phyloP scores from a whole-genome alignment of 2,329 filamentous ascomycete genomes.

The Botrytis fabae region DNA sequence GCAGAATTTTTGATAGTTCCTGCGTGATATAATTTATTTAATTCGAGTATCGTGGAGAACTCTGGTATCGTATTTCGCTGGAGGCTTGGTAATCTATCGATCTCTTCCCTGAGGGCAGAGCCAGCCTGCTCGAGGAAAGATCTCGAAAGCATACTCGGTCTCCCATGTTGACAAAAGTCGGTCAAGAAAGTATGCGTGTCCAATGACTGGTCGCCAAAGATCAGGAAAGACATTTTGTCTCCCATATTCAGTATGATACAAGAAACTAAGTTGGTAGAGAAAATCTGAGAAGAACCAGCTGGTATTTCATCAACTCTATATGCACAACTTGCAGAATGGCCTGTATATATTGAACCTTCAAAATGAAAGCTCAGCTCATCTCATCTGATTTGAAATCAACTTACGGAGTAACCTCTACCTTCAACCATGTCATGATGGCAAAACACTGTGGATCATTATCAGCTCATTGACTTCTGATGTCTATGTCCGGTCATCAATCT shows the following conservation, averaged over 20 bases:
- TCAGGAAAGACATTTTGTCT: slow-evolving; percentile 53
- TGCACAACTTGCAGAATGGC: slow-evolving; percentile 6
- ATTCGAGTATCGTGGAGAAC: slow-evolving; percentile 62
- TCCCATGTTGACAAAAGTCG: slow-evolving; percentile 49
- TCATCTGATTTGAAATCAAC: slow-evolving; percentile 22
- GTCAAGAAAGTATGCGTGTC: slow-evolving; percentile 65
- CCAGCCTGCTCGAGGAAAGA: slow-evolving; percentile 61
- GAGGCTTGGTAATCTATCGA: slow-evolving; percentile 55
- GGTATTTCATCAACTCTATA: slow-evolving; percentile 23
- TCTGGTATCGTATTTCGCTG: slow-evolving; percentile 60
- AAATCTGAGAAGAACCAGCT: neutral
- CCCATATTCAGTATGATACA: slow-evolving; percentile 28
- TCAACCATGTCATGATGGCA: slow-evolving; percentile 22
- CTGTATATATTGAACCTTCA: slow-evolving; percentile 11
- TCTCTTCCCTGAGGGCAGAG: slow-evolving; percentile 60
- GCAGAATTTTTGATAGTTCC: slow-evolving; percentile 59
- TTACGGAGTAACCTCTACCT: slow-evolving; percentile 23
- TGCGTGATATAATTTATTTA: slow-evolving; percentile 64
- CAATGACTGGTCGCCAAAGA: slow-evolving; percentile 72
- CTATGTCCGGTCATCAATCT: slow-evolving; percentile 25
- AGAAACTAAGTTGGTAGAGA: slow-evolving; percentile 16
- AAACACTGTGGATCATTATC: slow-evolving; percentile 18
- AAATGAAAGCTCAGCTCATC: slow-evolving; percentile 12
- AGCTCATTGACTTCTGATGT: slow-evolving; percentile 19
- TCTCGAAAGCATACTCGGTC: slow-evolving; percentile 54